Evolutionary conservation across 345 rosid species (phyloP).

Genomic region (Heritiera littoralis): DNA sequence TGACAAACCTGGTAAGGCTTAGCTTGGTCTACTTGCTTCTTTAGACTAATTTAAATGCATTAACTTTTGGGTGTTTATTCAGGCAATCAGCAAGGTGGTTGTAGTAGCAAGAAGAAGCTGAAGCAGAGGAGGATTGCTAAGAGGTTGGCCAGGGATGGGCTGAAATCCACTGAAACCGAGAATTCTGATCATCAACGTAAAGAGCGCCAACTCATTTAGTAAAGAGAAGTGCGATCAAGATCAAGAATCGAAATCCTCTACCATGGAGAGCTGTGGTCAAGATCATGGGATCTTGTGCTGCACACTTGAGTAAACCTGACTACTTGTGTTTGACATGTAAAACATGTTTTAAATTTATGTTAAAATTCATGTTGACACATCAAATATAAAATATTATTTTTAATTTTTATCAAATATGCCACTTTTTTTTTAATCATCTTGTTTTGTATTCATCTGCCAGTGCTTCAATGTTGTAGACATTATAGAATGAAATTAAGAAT

Average conservation of each 20-base stretch:
- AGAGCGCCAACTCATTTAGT: neutral
- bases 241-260: neutral
- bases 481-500: neutral
- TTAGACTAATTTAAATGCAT: neutral
- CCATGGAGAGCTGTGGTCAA: neutral
- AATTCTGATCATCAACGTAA: neutral
- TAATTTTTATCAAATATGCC: too few species aligned
- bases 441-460: neutral
- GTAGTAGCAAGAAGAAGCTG: slow-evolving; percentile 37
- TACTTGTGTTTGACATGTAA: too few species aligned
- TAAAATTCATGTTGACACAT: too few species aligned
- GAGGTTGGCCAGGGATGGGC: slow-evolving; percentile 42
- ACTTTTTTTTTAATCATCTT: neutral
- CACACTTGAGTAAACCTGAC: neutral
- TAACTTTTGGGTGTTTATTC: neutral
- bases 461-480: neutral
- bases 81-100: slow-evolving; percentile 26
- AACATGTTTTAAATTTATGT: too few species aligned
- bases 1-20: slow-evolving; percentile 17
- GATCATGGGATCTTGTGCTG: neutral
- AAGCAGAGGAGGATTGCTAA: slow-evolving; percentile 63
- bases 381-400: too few species aligned
- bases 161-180: slow-evolving; percentile 18
- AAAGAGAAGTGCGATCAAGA: neutral
- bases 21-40: neutral